Conservation (phyloP, 345 rosid genomes). For the Orychophragmus violaceus region DNA sequence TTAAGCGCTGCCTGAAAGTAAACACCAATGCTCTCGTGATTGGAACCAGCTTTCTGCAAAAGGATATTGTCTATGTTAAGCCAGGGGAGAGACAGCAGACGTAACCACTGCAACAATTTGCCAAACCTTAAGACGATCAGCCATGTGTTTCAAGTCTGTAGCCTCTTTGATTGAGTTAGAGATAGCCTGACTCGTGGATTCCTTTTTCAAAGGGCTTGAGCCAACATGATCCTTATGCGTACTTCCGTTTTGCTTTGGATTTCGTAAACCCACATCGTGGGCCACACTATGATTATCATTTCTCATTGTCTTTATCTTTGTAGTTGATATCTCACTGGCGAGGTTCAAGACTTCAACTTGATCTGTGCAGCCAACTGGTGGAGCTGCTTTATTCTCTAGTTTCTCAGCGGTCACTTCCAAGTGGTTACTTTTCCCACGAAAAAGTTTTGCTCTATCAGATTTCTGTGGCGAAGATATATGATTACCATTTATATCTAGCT, state of each 20-base stretch:
- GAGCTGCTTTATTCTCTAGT: slow-evolving; percentile 35
- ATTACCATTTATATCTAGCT: slow-evolving; percentile 32
- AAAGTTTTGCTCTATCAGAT: slow-evolving; percentile 26
- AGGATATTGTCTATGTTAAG: slow-evolving; percentile 14
- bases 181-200: slow-evolving; percentile 54
- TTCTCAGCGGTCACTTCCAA: slow-evolving; percentile 37
- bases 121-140: slow-evolving; percentile 86
- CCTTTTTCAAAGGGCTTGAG: slow-evolving; percentile 70
- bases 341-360: slow-evolving; percentile 38
- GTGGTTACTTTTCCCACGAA: slow-evolving; percentile 34
- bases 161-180: slow-evolving; percentile 86
- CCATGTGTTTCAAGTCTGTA: slow-evolving; percentile 79
- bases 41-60: slow-evolving; percentile 45
- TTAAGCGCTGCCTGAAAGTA: slow-evolving; percentile 67
- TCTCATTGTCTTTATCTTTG: slow-evolving; percentile 39
- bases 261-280: slow-evolving; percentile 25
- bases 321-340: slow-evolving; percentile 36
- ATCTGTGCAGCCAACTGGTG: slow-evolving; percentile 39
- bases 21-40: slow-evolving; percentile 53
- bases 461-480: slow-evolving; percentile 33
- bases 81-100: not conserved
- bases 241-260: slow-evolving; percentile 46
- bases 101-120: slow-evolving; percentile 9
- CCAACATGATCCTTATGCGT: slow-evolving; percentile 45
- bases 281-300: slow-evolving; percentile 44